phyloP scores from a whole-genome alignment of 192 early-diverging fungal genomes.

The Coemansia sp. region DNA sequence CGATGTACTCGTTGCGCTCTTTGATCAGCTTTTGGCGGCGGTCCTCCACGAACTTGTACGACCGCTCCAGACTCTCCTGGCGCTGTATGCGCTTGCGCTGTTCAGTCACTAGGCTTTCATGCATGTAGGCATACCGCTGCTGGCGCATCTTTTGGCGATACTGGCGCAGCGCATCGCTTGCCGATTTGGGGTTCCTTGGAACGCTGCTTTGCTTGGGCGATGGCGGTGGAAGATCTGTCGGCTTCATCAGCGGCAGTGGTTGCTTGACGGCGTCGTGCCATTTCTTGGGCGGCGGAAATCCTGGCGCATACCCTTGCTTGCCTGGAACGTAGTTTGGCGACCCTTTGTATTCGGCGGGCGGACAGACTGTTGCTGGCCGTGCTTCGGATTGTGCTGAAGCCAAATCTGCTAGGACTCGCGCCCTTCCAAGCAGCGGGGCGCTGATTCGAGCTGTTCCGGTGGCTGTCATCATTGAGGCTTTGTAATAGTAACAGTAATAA shows the following conservation, averaged over 20 bases:
- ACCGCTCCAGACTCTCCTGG: not conserved
- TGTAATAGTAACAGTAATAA: too few relatives aligned
- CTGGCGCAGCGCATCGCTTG: slow-evolving; percentile 13
- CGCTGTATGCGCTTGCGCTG: slow-evolving; percentile 22
- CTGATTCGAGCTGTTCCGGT: not conserved
- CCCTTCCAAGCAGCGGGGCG: too few relatives aligned
- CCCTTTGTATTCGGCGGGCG: slow-evolving; percentile 18
- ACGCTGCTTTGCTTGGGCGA: slow-evolving; percentile 6
- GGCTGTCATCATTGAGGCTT: too few relatives aligned
- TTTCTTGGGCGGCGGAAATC: slow-evolving; percentile 50
- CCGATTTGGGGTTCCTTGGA: slow-evolving; percentile 3
- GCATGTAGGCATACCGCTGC: slow-evolving; percentile 36
- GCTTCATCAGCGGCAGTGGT: not conserved
- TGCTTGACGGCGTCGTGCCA: slow-evolving; percentile 16
- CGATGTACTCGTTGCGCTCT: slow-evolving; percentile 34
- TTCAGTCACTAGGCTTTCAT: slow-evolving; percentile 18
- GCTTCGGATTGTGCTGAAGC: not conserved
- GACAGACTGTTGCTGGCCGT: not conserved
- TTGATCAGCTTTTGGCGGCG: slow-evolving; percentile 20
- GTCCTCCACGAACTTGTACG: slow-evolving; percentile 13
- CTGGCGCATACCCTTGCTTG: slow-evolving; percentile 55
- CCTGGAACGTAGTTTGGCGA: slow-evolving; percentile 47
- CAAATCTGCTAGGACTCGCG: not conserved
- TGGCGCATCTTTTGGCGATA: slow-evolving; percentile 36
- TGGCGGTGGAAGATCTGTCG: slow-evolving; percentile 27